Evolutionary conservation across 164 flowering plant genomes (phyloP), one percentile per base, ranked within the genome.

Genomic region (Sextonia rubra): DNA sequence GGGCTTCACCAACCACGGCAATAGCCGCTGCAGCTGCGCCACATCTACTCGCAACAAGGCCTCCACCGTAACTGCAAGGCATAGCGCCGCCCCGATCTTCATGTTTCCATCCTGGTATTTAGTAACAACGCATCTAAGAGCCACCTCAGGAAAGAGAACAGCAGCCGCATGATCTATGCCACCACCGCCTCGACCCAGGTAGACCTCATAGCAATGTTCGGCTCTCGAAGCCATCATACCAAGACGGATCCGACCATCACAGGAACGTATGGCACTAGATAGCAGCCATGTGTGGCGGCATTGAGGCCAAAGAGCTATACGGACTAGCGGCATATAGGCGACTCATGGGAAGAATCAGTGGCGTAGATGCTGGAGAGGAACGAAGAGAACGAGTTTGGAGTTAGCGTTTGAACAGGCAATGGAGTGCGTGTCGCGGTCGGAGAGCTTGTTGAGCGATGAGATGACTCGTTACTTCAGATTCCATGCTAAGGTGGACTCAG

Each of bases 391-490:
- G 88, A 71, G 25, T 83, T 81, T 29, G 71, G 69, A 12, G 83
- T 78, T 22, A 89, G 82, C 0, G 74, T 73, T 15, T 74, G 74
- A 1, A 90, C 93, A 81, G 47, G 97, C 98, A 23, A 83, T 62
- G 18, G 88, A 24, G 70, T 85, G 80, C 1, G 98, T 94, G 75
- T 94, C 98, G 0, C 97, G 81, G 80, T 94, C 98, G 62, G 95
- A 82, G 64, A 94, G 92, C 81, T 88, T 90, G 81, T 84, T 86
- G 52, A 91, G 82, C 79, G 86, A 84, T 4, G 85, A 78, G 71
- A 84, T 80, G 37, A 90, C 84, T 25, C 88, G 81, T 56, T 83
- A 90, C 74, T 87, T 91, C n/a, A 91, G 78, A 60, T 83, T 89
- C 15, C 81, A 88, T 23, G 85, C 65, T 60, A 68, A 24, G 69